Evolutionary conservation across 2,329 filamentous ascomycete species (phyloP).

Genomic region (Colletotrichum salicis): DNA sequence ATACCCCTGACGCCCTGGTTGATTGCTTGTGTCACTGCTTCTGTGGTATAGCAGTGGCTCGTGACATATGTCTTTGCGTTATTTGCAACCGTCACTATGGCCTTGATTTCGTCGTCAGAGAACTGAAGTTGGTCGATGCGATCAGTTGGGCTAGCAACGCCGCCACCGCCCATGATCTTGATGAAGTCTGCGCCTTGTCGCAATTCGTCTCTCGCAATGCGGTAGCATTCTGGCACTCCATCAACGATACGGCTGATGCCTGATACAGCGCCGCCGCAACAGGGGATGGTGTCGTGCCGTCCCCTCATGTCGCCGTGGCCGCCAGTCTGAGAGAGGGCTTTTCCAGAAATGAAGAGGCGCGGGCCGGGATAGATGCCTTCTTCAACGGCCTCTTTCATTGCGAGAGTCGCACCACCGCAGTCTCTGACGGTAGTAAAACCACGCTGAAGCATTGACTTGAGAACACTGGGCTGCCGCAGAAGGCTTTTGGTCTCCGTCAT

Average conservation of each 20-base stretch:
- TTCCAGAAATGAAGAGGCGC: conserved; percentile 63
- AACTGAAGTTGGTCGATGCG: conserved; percentile 65
- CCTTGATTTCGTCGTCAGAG: conserved; percentile 63
- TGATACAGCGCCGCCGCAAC: conserved; percentile 57
- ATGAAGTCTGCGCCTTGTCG: conserved; percentile 68
- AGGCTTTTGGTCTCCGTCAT: conserved; percentile 49
- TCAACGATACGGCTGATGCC: conserved; percentile 59
- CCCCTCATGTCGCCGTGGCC: conserved; percentile 64
- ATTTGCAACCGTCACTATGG: conserved; percentile 61
- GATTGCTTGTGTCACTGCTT: conserved; percentile 63
- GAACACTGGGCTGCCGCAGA: conserved; percentile 56
- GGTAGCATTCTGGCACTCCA: conserved; percentile 64
- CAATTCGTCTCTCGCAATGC: conserved; percentile 64
- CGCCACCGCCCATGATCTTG: conserved; percentile 69
- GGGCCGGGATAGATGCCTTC: conserved; percentile 66
- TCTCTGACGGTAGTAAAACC: conserved; percentile 70
- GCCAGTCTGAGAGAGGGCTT: conserved; percentile 66
- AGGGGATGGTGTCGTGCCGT: conserved; percentile 51
- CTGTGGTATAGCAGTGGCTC: conserved; percentile 66
- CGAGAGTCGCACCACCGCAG: conserved; percentile 64
- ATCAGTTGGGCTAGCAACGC: conserved; percentile 66
- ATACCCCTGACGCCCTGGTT: conserved; percentile 66
- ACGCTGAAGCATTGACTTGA: conserved; percentile 60
- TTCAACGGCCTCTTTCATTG: conserved; percentile 65
- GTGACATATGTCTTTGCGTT: conserved; percentile 64